A percentile compares a stretch with the other conserved stretches of the same genome.
Conservation (phyloP, 768 basidiomycete genomes). For the Gymnopilus dilepis region DNA sequence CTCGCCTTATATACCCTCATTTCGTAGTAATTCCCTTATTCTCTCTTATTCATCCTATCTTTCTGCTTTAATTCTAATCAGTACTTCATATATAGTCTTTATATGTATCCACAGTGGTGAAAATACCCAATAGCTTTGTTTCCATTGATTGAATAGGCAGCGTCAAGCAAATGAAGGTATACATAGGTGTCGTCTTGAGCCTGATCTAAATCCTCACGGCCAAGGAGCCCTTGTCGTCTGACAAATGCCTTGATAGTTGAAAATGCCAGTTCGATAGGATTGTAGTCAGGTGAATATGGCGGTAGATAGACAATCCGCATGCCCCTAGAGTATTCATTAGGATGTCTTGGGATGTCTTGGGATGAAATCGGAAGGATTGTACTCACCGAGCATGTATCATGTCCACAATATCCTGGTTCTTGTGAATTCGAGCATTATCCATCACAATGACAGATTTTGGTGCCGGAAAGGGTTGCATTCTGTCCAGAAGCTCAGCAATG, state of each 20-base stretch:
- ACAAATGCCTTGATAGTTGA: slow-evolving; percentile 21
- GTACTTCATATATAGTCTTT: neutral
- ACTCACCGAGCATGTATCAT: slow-evolving; percentile 14
- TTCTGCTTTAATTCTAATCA: neutral
- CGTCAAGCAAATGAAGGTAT: slow-evolving; percentile 8
- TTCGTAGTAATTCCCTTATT: neutral
- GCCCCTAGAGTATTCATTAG: slow-evolving; percentile 17
- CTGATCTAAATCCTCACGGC: slow-evolving; percentile 6
- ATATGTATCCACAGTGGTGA: slow-evolving; percentile 9
- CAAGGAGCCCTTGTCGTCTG: neutral
- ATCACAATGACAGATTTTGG: slow-evolving; percentile 35
- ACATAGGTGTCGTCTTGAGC: slow-evolving; percentile 5
- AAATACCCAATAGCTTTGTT: slow-evolving; percentile 5
- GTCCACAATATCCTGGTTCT: slow-evolving; percentile 12
- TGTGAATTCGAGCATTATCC: slow-evolving; percentile 27
- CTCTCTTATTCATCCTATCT: neutral
- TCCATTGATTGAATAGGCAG: neutral
- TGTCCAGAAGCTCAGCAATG: slow-evolving; percentile 36
- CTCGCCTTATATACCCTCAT: neutral
- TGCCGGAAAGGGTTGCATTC: slow-evolving; percentile 42
- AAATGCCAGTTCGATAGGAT: slow-evolving; percentile 40
- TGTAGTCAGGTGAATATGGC: slow-evolving; percentile 44
- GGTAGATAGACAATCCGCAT: slow-evolving; percentile 35
- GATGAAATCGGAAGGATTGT: too few relatives aligned
- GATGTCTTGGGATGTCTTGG: too few relatives aligned